phyloP scores from a whole-genome alignment of 169 alveolate species.

The Plasmodium ovale region DNA sequence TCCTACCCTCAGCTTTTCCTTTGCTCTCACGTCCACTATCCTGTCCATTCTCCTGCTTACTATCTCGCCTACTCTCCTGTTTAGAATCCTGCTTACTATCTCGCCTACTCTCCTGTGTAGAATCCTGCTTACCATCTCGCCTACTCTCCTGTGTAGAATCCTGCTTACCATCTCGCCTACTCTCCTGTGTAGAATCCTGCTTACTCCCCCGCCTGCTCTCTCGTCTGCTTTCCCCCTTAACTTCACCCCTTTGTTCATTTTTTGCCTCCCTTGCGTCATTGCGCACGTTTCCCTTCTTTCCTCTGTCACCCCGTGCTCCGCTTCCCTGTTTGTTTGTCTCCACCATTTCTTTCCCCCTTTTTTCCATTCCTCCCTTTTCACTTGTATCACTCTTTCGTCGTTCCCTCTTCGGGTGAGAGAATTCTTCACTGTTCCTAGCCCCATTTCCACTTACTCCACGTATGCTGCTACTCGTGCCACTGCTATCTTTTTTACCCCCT shows the following conservation, averaged over 20 bases:
- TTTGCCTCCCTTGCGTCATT: background rate
- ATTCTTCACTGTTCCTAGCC: background rate
- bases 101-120: background rate
- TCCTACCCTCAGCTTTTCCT: background rate
- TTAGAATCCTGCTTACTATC: background rate
- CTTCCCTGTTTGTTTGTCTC: background rate
- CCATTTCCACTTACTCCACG: background rate
- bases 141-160: background rate
- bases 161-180: background rate
- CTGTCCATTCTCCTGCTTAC: background rate
- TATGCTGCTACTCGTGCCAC: background rate
- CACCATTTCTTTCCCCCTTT: background rate
- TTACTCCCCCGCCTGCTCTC: no score
- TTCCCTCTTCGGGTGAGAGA: background rate
- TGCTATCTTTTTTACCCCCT: background rate
- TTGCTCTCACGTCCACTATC: background rate
- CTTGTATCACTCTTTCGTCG: background rate
- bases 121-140: background rate
- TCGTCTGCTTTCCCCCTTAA: no score
- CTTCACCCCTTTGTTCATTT: no score
- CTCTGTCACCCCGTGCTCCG: background rate
- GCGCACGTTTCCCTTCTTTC: background rate
- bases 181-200: background rate
- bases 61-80: background rate
- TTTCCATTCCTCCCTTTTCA: background rate